Base-by-base conservation (phyloP, 495 filamentous ascomycete genomes). In the Aspergillus saccharolyticus region DNA sequence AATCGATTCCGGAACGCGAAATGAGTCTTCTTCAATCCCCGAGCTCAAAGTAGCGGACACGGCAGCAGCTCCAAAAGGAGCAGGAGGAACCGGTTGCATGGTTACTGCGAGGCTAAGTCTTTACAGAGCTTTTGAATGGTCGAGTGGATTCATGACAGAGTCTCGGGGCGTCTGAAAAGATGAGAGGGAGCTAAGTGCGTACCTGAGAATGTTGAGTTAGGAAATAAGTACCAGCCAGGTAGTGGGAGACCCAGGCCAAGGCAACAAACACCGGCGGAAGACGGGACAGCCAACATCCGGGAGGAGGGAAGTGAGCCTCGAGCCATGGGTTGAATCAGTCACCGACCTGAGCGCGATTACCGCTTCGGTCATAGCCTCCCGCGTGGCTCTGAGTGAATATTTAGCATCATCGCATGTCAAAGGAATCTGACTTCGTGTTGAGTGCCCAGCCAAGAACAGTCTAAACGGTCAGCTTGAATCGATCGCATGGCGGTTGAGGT, bases 41-140 rank as follows among this genome's bases (percentile, higher is more conserved):
- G 43, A 24, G 5, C 42, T 52, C 54, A 59, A 25, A 17, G 47
- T 43, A 30, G 60, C 53, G n/a, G 63, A 53, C 15, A 55, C 52
- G 14, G 59, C 53, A 17, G 52, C 42, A 18, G 56, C 61, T 30
- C 61, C 65, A 15, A 66, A 63, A 1, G 67, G 63, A 19, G 67
- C 62, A 42, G 65, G 64, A 47, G 64, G 59, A 19, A 45, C 28
- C 12, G 60, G 53, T 16, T 58, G 55, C 43, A 47, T 44, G 44
- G 46, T 42, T 54, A 58, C 61, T 17, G 22, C 52, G 42, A 44
- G 42, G 33, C 9, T 10, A 2, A 15, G 33, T 15, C 12, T 5
- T 39, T 39, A 39, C 33, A 39, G 33, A 39, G 12, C 33, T 39
- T 12, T 39, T 10, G 4, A 12, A 12, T 6, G 33, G 4, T 12